phyloP scores from a whole-genome alignment of 2,329 filamentous ascomycete genomes.

The Nemania sp. region DNA sequence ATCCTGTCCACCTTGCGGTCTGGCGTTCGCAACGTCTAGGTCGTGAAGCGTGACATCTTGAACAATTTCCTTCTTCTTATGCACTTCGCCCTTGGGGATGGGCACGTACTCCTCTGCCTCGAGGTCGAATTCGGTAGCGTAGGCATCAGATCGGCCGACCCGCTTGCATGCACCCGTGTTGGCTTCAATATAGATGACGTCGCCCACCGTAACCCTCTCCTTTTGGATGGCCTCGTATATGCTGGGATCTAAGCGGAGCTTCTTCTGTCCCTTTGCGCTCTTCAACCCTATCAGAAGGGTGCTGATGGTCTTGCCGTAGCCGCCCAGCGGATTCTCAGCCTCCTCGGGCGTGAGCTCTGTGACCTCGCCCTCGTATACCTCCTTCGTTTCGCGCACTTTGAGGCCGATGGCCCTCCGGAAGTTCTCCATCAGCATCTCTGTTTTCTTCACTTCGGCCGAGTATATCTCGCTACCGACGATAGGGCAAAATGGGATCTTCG shows the following conservation, averaged over 20 bases:
- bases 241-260: constrained; percentile 92
- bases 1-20: constrained; percentile 95
- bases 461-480: constrained; percentile 99
- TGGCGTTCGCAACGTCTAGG: constrained; percentile 90
- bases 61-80: constrained; percentile 99
- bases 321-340: constrained; percentile 94
- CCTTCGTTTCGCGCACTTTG: constrained; percentile 97
- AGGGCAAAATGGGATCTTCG: constrained; percentile 97
- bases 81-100: constrained; percentile 97
- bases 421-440: constrained; percentile 98
- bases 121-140: constrained; percentile 96
- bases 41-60: constrained; percentile 98
- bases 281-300: constrained; percentile 93
- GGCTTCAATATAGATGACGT: constrained; percentile 98
- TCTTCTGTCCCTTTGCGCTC: constrained; percentile 96
- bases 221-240: constrained; percentile 99
- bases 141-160: constrained; percentile 93
- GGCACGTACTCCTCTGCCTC: constrained; percentile 99
- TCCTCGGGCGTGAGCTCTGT: constrained; percentile 97
- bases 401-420: constrained; percentile 95
- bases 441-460: constrained; percentile 98
- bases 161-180: constrained; percentile 98
- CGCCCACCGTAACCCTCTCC: constrained; percentile 91
- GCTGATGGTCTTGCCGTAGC: constrained; percentile 96
- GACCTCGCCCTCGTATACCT: constrained; percentile 98